Evolutionary conservation across 2,329 filamentous ascomycete species (phyloP), one percentile per base, ranked within the genome.

Genomic region (Thelonectria blattea): DNA sequence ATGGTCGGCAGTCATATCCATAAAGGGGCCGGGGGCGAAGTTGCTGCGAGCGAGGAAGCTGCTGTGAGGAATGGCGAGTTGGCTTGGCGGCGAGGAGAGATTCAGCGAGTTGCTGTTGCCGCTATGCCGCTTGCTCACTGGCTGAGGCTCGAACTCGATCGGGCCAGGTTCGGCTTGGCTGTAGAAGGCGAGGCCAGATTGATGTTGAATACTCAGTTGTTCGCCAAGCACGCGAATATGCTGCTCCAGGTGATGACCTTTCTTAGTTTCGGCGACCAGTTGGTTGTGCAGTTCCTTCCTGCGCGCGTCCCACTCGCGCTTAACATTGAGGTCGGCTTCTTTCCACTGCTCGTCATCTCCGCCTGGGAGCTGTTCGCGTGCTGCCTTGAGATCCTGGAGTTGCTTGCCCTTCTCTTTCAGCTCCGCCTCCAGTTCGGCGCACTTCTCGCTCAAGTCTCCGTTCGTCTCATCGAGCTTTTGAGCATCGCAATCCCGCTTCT

Each of bases 381-480:
- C 85, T 60, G 88, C 87, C 72, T 95, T 91, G 24, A 93, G 81
- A 52, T 88, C 84, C 72, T 92, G 91, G 65, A 94, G 85, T 65
- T 89, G 85, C 56, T 89, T 91, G 61, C 78, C 78, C 64, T 79
- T 79, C 56, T 91, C 84, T 65, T 87, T 89, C 27, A 95, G 83
- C 63, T 91, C 88, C 9, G 90, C 84, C 73, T 95, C 91, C 52
- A 94, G 79, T 34, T 81, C 80, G 6, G 83, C 78, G 60, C 85
- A 85, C 58, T 88, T 87, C 41, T 89, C 84, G 68, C 92, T 89
- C 20, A 91, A 78, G 30, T 84, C 79, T 37, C 79, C 76, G 49
- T 89, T 88, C 55, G 87, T 79, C 39, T 80, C 77, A 45, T 82
- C 81, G 41, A 88, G 78, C 43, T 82, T 79, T 37, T 78, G 76